These are phyloP conservation scores for Podila verticillata DNA, from an alignment of 192 early-diverging fungal genomes.

Conservation along the genomic window DNA sequence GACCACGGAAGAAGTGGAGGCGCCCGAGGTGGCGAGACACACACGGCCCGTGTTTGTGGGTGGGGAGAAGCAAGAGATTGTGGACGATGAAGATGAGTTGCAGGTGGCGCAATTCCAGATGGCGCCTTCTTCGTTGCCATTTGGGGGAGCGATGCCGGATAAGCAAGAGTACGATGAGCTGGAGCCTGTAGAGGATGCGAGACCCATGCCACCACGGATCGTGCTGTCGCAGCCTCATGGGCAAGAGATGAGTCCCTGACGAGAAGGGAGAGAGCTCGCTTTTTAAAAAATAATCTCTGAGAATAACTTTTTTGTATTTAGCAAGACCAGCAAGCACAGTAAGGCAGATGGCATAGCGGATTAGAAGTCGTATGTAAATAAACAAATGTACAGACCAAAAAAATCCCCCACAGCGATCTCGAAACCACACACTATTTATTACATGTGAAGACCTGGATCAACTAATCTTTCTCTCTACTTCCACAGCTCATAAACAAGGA, in stretches of 20 bases:
- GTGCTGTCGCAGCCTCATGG: conserved; percentile 14
- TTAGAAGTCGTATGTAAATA: conserved; percentile 4
- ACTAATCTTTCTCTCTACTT: background rate
- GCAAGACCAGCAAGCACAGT: background rate
- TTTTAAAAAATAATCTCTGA: background rate
- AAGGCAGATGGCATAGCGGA: background rate
- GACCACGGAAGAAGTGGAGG: background rate
- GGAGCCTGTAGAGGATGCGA: background rate
- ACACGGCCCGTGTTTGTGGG: background rate
- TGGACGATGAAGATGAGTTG: conserved; percentile 27
- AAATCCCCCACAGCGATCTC: too few relatives aligned
- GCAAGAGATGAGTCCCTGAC: conserved; percentile 14
- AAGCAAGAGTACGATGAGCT: conserved; percentile 1
- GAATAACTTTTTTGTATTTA: conserved; percentile 1
- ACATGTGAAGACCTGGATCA: too few relatives aligned
- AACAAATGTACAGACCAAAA: background rate
- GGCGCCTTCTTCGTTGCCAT: background rate
- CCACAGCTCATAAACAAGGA: conserved; percentile 34
- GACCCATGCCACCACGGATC: conserved; percentile 13
- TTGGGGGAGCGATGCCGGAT: background rate
- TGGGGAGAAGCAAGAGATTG: conserved; percentile 44
- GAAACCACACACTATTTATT: too few relatives aligned
- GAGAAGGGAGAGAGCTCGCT: too few relatives aligned
- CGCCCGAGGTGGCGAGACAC: background rate
- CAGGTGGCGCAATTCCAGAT: background rate